Evolutionary conservation across 2,329 filamentous ascomycete genomes (phyloP).

Genomic region (Venturia effusa): DNA sequence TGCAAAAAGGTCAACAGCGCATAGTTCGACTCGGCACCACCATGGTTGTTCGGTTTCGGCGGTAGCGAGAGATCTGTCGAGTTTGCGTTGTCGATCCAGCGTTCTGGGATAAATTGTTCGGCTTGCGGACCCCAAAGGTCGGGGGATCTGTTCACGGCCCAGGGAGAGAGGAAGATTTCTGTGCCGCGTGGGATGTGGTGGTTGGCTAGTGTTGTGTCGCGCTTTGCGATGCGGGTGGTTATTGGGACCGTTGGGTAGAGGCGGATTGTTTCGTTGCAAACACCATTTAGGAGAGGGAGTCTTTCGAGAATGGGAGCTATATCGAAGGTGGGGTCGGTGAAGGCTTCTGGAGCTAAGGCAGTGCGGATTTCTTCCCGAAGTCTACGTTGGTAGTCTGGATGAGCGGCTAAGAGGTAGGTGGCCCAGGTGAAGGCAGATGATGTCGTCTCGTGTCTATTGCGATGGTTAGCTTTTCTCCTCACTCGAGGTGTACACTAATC

Average conservation of each 20-base stretch:
- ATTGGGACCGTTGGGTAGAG: slow-evolving; percentile 28
- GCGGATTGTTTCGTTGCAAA: slow-evolving; percentile 33
- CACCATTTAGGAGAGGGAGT: slow-evolving; percentile 34
- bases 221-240: slow-evolving; percentile 21
- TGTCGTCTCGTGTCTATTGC: slow-evolving; percentile 58
- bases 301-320: slow-evolving; percentile 29
- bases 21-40: slow-evolving; percentile 27
- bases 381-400: slow-evolving; percentile 53
- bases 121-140: slow-evolving; percentile 33
- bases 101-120: slow-evolving; percentile 30
- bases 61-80: slow-evolving; percentile 12
- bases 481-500: background rate
- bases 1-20: slow-evolving; percentile 33
- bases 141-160: slow-evolving; percentile 32
- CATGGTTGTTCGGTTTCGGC: slow-evolving; percentile 27
- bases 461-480: slow-evolving; percentile 11
- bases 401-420: slow-evolving; percentile 54
- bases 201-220: slow-evolving; percentile 23
- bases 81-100: slow-evolving; percentile 32
- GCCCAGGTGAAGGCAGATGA: slow-evolving; percentile 68
- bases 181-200: slow-evolving; percentile 30
- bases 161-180: slow-evolving; percentile 25
- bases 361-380: slow-evolving; percentile 59
- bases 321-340: slow-evolving; percentile 16
- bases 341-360: slow-evolving; percentile 30